Conservation (phyloP, 1,284 basidiomycete genomes). For the Cryptococcus amylolentus region DNA sequence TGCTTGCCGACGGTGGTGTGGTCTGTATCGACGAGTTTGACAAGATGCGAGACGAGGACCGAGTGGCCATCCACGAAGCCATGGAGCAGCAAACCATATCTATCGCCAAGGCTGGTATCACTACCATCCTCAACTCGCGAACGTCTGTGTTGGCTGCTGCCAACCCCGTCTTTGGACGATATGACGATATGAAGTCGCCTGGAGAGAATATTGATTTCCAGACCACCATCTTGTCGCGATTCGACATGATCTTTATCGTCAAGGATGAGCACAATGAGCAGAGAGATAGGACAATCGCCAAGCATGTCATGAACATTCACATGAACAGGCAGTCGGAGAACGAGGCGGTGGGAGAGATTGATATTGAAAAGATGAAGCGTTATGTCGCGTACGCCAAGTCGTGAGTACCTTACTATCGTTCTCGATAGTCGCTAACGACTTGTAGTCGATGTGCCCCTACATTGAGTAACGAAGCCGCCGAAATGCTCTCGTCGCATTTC, state of each 20-base stretch:
- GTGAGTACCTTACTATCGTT: constrained; percentile 51
- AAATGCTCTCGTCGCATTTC: constrained; percentile 97
- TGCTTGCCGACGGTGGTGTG: constrained; percentile 95
- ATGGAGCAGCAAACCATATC: constrained; percentile 99
- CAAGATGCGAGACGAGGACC: constrained; percentile 99
- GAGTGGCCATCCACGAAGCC: constrained; percentile 98
- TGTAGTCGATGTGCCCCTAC: constrained; percentile 90
- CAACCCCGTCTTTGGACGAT: constrained; percentile 97
- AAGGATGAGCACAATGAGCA: constrained; percentile 97
- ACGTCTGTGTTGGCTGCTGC: constrained; percentile 96
- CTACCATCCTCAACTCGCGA: constrained; percentile 92
- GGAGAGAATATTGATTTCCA: constrained; percentile 63
- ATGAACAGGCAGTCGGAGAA: constrained; percentile 80
- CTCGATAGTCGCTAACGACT: not conserved
- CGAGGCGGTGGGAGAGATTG: constrained; percentile 82
- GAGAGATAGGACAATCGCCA: constrained; percentile 92
- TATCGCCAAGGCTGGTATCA: constrained; percentile 98
- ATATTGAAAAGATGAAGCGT: constrained; percentile 97
- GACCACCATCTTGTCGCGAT: constrained; percentile 95
- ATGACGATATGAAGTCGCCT: constrained; percentile 94
- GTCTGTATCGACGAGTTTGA: constrained; percentile 99
- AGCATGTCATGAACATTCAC: constrained; percentile 98
- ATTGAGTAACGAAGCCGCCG: constrained; percentile 85
- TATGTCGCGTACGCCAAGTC: constrained; percentile 95
- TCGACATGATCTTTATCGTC: constrained; percentile 99